Evolutionary conservation across 208 protist species (phyloP).

Genomic region (Trypanosoma boissoni): DNA sequence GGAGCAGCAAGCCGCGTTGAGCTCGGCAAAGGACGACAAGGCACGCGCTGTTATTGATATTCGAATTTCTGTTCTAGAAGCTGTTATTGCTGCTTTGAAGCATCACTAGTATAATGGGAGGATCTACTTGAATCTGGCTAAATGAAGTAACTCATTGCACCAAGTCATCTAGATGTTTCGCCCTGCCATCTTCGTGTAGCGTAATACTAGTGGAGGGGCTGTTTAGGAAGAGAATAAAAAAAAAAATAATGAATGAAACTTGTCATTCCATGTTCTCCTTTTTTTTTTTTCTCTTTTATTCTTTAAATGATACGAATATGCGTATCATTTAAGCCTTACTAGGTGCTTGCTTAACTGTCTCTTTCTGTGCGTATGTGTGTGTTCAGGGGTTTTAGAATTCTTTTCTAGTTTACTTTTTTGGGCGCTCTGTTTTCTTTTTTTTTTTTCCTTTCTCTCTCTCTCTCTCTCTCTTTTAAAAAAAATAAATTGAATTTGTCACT

Average conservation of each 20-base stretch:
- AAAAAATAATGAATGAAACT: slow-evolving; percentile 1
- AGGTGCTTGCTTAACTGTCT: no score
- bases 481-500: no score
- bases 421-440: slow-evolving; percentile 7
- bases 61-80: slow-evolving; percentile 74
- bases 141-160: no score
- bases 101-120: slow-evolving; percentile 26
- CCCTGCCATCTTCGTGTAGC: slow-evolving; percentile 9
- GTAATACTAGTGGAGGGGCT: slow-evolving; percentile 16
- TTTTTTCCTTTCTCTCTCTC: slow-evolving; percentile 3
- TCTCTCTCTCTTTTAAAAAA: neutral
- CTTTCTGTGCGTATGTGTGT: neutral
- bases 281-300: slow-evolving; percentile 1
- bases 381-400: neutral
- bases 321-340: no score
- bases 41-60: slow-evolving; percentile 78
- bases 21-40: slow-evolving; percentile 77
- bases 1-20: slow-evolving; percentile 56
- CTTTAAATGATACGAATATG: neutral
- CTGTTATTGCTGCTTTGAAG: slow-evolving; percentile 66
- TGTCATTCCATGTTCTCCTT: slow-evolving; percentile 17
- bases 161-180: no score
- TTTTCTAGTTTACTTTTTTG: slow-evolving; percentile 13
- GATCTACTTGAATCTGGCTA: no score
- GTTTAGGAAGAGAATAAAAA: neutral